A percentile compares a stretch with the other conserved stretches of the same genome.
These are phyloP conservation scores for Climacium dendroides DNA, from an alignment of 225 moss, liverwort and hornwort species.

Conservation along the genomic window DNA sequence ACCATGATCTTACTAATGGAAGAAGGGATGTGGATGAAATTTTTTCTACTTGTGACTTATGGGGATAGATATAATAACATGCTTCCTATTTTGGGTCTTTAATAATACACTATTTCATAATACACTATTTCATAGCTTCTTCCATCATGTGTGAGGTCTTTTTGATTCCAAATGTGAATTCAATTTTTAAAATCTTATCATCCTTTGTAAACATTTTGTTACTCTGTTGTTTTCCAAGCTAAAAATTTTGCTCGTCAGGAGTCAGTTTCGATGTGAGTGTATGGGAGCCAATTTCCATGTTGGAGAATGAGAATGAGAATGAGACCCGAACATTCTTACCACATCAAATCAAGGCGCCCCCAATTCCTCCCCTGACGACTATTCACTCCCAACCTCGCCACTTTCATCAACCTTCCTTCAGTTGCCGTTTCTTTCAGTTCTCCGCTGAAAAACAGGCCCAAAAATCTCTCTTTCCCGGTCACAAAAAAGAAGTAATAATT, in stretches of 20 bases:
- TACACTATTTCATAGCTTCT: neutral
- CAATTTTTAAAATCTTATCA: neutral
- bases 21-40: rapidly evolving
- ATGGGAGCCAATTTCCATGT: neutral
- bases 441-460: neutral
- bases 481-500: neutral
- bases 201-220: neutral
- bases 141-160: rapidly evolving
- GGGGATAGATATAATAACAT: no score
- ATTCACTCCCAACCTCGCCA: neutral
- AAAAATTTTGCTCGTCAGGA: neutral
- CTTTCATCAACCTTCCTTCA: neutral
- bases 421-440: neutral
- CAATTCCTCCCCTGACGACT: neutral
- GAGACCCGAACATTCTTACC: neutral
- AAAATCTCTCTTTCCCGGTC: neutral
- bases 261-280: neutral
- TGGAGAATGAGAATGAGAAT: neutral
- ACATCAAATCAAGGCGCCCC: neutral
- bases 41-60: neutral
- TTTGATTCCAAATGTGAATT: neutral
- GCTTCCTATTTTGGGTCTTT: neutral
- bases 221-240: rapidly evolving
- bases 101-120: no score
- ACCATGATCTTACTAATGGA: neutral